Evolutionary conservation across 805 yeast species (phyloP).

Genomic region (Metschnikowia lunata): DNA sequence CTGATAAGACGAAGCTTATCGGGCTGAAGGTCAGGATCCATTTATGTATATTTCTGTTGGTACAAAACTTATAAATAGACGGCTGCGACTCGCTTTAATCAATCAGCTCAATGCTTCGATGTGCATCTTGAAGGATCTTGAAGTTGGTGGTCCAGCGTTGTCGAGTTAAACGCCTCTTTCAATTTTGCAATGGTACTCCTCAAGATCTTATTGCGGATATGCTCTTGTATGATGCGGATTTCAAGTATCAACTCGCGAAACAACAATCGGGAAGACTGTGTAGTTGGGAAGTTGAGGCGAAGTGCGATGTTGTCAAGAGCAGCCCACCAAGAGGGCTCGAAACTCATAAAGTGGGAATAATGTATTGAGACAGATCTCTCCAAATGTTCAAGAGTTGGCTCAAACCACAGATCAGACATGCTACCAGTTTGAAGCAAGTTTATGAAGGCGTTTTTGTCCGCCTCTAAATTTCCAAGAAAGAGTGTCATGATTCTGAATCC

Average conservation of each 20-base stretch:
- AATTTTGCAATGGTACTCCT: not conserved
- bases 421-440: not conserved
- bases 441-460: not conserved
- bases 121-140: too few species aligned
- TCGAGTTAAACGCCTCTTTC: too few species aligned
- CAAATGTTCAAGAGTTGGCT: not conserved
- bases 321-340: not conserved
- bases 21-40: too few species aligned
- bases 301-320: not conserved
- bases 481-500: too few species aligned
- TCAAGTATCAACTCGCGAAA: not conserved
- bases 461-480: not conserved
- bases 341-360: not conserved
- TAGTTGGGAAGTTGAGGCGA: not conserved
- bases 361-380: not conserved
- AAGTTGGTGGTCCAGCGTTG: too few species aligned
- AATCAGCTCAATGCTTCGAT: too few species aligned
- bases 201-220: not conserved
- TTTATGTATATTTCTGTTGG: too few species aligned
- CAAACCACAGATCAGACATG: not conserved
- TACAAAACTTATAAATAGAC: too few species aligned
- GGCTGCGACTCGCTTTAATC: too few species aligned
- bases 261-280: not conserved
- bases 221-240: not conserved
- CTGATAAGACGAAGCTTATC: too few species aligned